Evolutionary conservation across 495 filamentous ascomycete species (phyloP).

Genomic region (Penicillium desertorum): DNA sequence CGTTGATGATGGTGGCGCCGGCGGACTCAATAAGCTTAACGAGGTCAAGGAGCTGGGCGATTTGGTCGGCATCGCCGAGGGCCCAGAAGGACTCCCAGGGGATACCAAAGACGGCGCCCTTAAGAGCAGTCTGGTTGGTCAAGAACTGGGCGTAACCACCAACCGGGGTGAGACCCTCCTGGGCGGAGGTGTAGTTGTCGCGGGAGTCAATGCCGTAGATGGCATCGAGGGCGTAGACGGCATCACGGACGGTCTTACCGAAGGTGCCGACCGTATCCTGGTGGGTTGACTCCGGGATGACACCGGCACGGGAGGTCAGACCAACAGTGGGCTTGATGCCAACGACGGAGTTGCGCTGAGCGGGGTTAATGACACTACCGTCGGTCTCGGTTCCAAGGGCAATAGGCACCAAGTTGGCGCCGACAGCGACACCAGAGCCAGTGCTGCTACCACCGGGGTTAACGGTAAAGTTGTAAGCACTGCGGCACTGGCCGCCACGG

Average conservation of each 20-base stretch:
- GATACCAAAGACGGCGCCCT: constrained; percentile 65
- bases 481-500: constrained; percentile 64
- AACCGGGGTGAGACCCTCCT: constrained; percentile 51
- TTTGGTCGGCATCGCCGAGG: constrained; percentile 52
- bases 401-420: constrained; percentile 60
- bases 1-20: constrained; percentile 68
- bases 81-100: constrained; percentile 71
- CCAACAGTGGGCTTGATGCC: constrained; percentile 71
- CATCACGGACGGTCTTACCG: constrained; percentile 64
- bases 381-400: constrained; percentile 74
- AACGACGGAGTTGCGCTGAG: constrained; percentile 53
- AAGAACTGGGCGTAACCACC: constrained; percentile 59
- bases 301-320: constrained; percentile 58
- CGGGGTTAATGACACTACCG: constrained; percentile 71
- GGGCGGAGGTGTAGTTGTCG: constrained; percentile 61
- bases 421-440: constrained; percentile 61
- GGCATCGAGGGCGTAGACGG: constrained; percentile 61
- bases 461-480: constrained; percentile 66
- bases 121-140: constrained; percentile 49
- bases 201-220: constrained; percentile 61
- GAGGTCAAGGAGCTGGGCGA: constrained; percentile 51
- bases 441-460: constrained; percentile 67
- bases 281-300: constrained; percentile 64
- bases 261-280: constrained; percentile 69
- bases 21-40: constrained; percentile 54